Evolutionary conservation across 2,329 filamentous ascomycete species (phyloP).

Genomic region (Truncatella angustata): DNA sequence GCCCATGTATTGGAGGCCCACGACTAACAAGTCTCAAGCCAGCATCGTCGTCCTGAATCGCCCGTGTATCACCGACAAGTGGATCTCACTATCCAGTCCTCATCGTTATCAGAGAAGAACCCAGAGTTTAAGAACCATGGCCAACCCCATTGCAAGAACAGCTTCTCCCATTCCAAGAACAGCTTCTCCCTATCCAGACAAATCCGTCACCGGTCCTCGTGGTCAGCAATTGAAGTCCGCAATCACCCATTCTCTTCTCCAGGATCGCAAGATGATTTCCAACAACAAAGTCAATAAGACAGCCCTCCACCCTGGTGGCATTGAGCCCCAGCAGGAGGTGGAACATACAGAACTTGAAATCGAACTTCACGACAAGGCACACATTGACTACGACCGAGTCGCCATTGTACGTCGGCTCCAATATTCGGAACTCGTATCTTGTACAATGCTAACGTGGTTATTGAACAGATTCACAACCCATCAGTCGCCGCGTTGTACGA

Average conservation of each 20-base stretch:
- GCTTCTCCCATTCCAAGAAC: conserved; percentile 44
- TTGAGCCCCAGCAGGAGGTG: conserved; percentile 67
- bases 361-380: conserved; percentile 93
- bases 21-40: conserved; percentile 23
- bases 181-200: conserved; percentile 43
- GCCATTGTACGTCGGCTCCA: conserved; percentile 71
- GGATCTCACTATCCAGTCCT: conserved; percentile 21
- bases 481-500: conserved; percentile 96
- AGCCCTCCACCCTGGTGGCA: conserved; percentile 83
- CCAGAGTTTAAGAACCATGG: conserved; percentile 31
- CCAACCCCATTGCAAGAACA: conserved; percentile 39
- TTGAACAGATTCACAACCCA: conserved; percentile 72
- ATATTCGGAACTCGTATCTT: conserved; percentile 7
- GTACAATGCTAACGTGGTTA: conserved; percentile 19
- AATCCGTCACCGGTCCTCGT: conserved; percentile 41
- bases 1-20: conserved; percentile 26
- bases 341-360: conserved; percentile 97
- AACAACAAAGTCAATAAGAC: conserved; percentile 80
- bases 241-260: conserved; percentile 27
- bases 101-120: conserved; percentile 15
- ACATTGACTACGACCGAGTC: conserved; percentile 98
- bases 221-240: conserved; percentile 37
- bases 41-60: conserved; percentile 26
- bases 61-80: conserved; percentile 27
- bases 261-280: conserved; percentile 41